Base-by-base conservation (phyloP, 495 filamentous ascomycete genomes). In the Cladorrhinum samala region DNA sequence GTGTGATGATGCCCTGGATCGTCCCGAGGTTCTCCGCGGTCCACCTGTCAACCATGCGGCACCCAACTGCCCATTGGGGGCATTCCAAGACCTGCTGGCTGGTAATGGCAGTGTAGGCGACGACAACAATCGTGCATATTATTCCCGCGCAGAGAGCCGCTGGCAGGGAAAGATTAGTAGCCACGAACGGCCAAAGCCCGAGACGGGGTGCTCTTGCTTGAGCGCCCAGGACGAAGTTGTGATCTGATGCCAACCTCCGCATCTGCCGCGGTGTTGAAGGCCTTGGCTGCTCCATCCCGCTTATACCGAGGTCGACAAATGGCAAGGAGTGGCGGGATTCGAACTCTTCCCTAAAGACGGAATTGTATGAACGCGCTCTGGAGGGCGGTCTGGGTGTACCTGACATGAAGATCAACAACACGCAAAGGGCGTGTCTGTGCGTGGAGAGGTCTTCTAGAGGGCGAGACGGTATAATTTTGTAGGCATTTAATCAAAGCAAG, bases 291-390 rank as follows among this genome's bases (percentile, higher is more conserved):
- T 41, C 27, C 27, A 33, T 33, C 27, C 11, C 48, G 47, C 16
- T 45, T 13, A 48, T 40, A 9, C 45, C 51, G 46, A 50, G 21
- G 39, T 49, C 27, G 18, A 24, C 24, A 23, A 25, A 30, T 9
- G 60, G 53, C 9, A 50, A n/a, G 2, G 60, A 23, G 11, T 39
- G 51, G 17, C 49, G 39, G 1, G 56, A 59, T 38, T 58, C 41
- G 45, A 67, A 67, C 9, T 67, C 61, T 39, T 67, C 61, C 16
- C 25, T 55, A 59, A 67, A 67, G 54, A 67, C 43, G 25, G 64
- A 64, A 23, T 38, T 56, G 47, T 50, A 58, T 1, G 64, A 64
- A 9, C 51, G 64, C 36, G 41, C 55, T 14, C 57, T 52, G 13
- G 48, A 52, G 4, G 50, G 52, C 16, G 43, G 38, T 8, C 25